A percentile compares a stretch with the other conserved stretches of the same genome.
Conservation (phyloP, 192 early-diverging fungal genomes). For the Podochytrium sp. region DNA sequence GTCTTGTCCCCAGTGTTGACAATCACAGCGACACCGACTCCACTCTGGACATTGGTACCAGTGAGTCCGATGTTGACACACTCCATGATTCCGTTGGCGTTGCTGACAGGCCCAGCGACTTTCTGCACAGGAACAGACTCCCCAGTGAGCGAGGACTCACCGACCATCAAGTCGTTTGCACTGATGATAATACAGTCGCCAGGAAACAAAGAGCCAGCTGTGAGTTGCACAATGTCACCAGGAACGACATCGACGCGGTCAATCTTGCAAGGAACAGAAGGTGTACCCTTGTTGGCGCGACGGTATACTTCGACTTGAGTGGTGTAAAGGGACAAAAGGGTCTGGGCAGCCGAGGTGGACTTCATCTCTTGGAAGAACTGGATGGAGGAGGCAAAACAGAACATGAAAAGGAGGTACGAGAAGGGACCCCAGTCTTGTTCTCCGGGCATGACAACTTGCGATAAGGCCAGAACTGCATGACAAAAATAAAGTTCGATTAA, state of each 20-base stretch:
- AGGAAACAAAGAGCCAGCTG: not conserved
- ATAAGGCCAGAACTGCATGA: not conserved
- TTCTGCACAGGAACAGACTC: not conserved
- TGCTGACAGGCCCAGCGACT: not conserved
- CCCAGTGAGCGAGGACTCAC: not conserved
- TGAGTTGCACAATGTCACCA: not conserved
- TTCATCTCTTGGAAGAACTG: not conserved
- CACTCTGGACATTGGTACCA: constrained; percentile 52
- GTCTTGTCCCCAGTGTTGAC: constrained; percentile 48
- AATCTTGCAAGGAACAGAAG: not conserved
- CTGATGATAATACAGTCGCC: not conserved
- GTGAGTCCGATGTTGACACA: constrained; percentile 44
- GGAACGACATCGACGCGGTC: not conserved
- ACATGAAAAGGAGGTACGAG: not conserved
- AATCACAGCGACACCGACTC: constrained; percentile 53
- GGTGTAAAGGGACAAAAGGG: not conserved
- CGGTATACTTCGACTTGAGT: not conserved
- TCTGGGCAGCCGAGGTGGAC: not conserved
- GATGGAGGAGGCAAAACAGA: not conserved
- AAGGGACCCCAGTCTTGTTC: not conserved
- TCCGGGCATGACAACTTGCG: not conserved
- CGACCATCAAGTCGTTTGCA: not conserved
- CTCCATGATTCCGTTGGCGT: constrained; percentile 11
- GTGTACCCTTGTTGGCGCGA: not conserved
- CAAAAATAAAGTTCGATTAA: not conserved